Conservation (phyloP, 306 rosid genomes). For the Rubus idaeus region DNA sequence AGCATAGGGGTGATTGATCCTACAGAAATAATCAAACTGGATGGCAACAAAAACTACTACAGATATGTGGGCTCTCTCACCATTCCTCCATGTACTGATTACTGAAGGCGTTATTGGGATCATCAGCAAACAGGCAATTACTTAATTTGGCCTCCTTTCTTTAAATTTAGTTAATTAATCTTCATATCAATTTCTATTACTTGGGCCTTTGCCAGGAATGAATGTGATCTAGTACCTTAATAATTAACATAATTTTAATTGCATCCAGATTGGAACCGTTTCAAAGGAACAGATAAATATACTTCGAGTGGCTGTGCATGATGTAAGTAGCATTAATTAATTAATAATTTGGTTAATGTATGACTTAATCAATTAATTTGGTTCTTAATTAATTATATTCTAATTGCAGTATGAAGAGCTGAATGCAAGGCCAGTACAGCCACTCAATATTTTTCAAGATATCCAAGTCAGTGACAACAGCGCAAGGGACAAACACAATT, state of each 20-base stretch:
- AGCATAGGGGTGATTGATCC: conserved; percentile 53
- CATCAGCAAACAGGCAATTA: conserved; percentile 48
- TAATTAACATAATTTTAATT: not conserved
- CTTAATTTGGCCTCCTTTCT: not conserved
- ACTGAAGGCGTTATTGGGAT: conserved; percentile 73
- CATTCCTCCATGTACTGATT: conserved; percentile 69
- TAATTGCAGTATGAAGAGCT: conserved; percentile 36
- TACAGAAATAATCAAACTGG: conserved; percentile 9
- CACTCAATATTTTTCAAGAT: conserved; percentile 8
- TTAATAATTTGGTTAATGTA: not conserved
- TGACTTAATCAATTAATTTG: not conserved
- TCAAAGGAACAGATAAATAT: not conserved
- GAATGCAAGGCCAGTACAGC: conserved; percentile 38
- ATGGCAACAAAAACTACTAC: conserved; percentile 41
- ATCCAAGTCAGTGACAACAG: not conserved
- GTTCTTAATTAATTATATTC: not conserved
- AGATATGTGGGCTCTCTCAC: conserved; percentile 77
- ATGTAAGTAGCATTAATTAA: conserved; percentile 39
- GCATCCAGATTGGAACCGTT: not conserved
- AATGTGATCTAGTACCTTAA: not conserved
- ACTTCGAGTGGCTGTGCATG: conserved; percentile 36
- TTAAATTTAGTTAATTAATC: not conserved
- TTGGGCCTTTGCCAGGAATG: not conserved
- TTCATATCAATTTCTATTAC: too few relatives aligned
- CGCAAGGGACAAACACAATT: not conserved